Conservation (phyloP, 495 filamentous ascomycete species). For the Gamarada debralockiae region DNA sequence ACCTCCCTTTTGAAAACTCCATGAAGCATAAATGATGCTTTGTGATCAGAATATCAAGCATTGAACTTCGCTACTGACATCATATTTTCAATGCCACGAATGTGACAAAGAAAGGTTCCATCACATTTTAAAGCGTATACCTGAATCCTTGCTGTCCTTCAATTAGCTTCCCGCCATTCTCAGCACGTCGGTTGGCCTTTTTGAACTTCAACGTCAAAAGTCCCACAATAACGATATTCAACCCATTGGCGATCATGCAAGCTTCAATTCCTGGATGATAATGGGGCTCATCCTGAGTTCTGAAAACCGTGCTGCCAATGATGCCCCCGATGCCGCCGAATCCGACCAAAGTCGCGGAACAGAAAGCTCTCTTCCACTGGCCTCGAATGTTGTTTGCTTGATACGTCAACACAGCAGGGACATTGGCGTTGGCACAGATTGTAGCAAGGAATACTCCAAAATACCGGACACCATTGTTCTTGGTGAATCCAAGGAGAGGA, state of each 20-base stretch:
- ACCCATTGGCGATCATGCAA: conserved; percentile 37
- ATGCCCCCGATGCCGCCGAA: conserved; percentile 60
- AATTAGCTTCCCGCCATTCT: conserved; percentile 28
- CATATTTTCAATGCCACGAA: too few relatives aligned
- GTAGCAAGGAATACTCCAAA: conserved; percentile 63
- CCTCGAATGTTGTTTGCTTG: conserved; percentile 47
- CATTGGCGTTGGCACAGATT: conserved; percentile 51
- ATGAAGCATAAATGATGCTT: too few relatives aligned
- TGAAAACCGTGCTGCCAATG: conserved; percentile 52
- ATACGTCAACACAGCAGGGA: conserved; percentile 51
- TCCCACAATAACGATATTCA: conserved; percentile 34
- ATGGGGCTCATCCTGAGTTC: conserved; percentile 45
- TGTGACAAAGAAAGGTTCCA: too few relatives aligned
- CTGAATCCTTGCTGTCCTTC: conserved; percentile 29
- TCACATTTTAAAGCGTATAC: conserved; percentile 26
- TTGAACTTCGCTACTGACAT: too few relatives aligned
- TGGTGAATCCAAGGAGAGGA: conserved; percentile 48
- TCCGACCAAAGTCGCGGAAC: conserved; percentile 51
- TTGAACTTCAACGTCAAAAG: conserved; percentile 27
- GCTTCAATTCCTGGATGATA: conserved; percentile 52
- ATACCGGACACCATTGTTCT: conserved; percentile 49
- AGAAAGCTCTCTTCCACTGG: conserved; percentile 62
- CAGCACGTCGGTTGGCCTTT: conserved; percentile 27
- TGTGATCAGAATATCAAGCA: too few relatives aligned
- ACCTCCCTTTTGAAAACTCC: too few relatives aligned